A percentile compares a stretch with the other conserved stretches of the same genome.
Evolutionary conservation across 768 basidiomycete genomes (phyloP).

Genomic region (Naganishia vaughanmartiniae): DNA sequence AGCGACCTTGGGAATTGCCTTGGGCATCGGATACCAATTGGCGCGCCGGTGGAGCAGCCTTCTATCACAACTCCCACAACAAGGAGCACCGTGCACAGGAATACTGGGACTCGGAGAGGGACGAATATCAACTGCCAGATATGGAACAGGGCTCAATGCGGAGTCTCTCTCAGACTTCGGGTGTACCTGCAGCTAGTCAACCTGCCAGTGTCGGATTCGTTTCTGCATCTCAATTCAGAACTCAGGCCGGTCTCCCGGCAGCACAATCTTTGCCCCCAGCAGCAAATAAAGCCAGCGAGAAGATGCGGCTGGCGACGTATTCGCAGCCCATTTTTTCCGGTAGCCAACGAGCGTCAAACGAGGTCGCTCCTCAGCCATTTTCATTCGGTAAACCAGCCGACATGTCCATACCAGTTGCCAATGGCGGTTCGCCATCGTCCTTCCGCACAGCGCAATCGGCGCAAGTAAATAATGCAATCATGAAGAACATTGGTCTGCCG

Average conservation of each 20-base stretch:
- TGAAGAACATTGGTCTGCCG: conserved; percentile 47
- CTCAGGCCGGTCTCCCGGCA: background rate
- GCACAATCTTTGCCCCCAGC: conserved; percentile 32
- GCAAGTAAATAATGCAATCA: conserved; percentile 36
- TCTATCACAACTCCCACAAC: conserved; percentile 32
- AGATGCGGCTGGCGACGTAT: background rate
- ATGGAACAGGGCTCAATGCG: conserved; percentile 11
- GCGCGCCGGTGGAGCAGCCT: conserved; percentile 37
- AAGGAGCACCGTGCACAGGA: conserved; percentile 37
- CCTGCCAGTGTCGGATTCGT: conserved; percentile 22
- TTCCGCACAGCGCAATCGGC: conserved; percentile 35
- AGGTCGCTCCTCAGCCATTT: conserved; percentile 23
- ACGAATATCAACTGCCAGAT: conserved; percentile 49
- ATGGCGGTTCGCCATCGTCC: background rate
- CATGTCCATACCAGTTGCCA: conserved; percentile 23
- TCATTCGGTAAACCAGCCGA: conserved; percentile 20
- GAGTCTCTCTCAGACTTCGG: conserved; percentile 1
- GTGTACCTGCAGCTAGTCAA: background rate
- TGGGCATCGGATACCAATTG: background rate
- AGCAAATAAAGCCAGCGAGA: conserved; percentile 8
- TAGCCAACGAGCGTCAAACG: conserved; percentile 3
- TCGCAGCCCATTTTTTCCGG: conserved; percentile 20
- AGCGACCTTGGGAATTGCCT: conserved; percentile 6
- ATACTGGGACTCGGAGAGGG: conserved; percentile 50
- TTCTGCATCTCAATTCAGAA: conserved; percentile 30